Evolutionary conservation across 2,329 filamentous ascomycete genomes (phyloP), one percentile per base, ranked within the genome.

Genomic region (Cladosporium sp.): DNA sequence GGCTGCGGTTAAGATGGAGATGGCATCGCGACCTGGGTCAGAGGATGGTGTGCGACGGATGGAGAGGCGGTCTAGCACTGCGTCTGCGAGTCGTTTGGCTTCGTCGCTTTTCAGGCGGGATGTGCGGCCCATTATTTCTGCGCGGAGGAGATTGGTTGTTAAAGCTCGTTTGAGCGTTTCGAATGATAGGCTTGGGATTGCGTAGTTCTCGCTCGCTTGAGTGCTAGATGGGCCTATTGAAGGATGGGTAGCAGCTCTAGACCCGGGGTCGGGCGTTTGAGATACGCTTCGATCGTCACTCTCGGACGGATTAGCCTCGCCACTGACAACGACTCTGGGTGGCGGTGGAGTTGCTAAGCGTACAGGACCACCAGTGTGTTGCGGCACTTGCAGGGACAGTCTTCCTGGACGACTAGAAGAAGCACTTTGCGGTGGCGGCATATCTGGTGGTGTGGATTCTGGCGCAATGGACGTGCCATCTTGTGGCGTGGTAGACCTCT

Each of bases 311-410:
- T 58, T 57, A 53, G 60, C 54, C 58, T 75, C 71, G 41, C 77
- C 78, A 42, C 79, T 80, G 18, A 80, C 71, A 7, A 79, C 69
- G 2, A 79, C 66, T 8, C 75, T 73, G 0, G 78, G 78, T 1
- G 70, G 68, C 7, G 76, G 76, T 12, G 78, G 78, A 7, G 83
- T 86, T 19, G 83, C 82, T 12, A 86, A 70, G 51, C 81, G 73
- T 0, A 86, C 80, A 2, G 78, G 74, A 1, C 81, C 81, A 1
- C 80, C 74, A 15, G 76, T 70, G 52, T 83, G 76, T 56, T 82
- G 75, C 7, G 83, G 82, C 0, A 85, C 82, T 58, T 85, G 82
- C 1, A 85, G 68, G 16, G 79, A 80, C 6, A 84, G 67, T 16
- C 79, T 69, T 47, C 74, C 74, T 16, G 78, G 75, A 43, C 75